Evolutionary conservation across 1,139 yeast genomes (phyloP).

Genomic region (Saccharomyces hybrid): DNA sequence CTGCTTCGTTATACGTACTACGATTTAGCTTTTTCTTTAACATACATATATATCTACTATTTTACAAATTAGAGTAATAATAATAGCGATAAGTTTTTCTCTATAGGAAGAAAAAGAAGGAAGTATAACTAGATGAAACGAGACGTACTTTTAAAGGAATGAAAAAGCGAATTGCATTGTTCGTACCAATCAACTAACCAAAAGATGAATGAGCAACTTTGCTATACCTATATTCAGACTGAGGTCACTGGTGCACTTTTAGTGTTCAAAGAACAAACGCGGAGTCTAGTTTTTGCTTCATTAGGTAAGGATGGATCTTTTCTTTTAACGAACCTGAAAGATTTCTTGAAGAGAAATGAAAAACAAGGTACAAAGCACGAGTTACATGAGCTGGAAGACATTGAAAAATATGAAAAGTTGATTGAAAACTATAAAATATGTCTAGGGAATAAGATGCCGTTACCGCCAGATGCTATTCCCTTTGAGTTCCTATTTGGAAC

Average conservation of each 20-base stretch:
- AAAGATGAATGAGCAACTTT: conserved; percentile 8
- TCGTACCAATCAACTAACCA: neutral
- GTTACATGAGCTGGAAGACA: neutral
- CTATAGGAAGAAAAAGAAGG: neutral
- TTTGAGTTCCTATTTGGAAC: conserved; percentile 26
- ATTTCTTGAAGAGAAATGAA: conserved; percentile 11
- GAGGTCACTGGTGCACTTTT: conserved; percentile 11
- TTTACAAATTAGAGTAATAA: no score
- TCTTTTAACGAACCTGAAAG: conserved; percentile 10
- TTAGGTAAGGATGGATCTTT: conserved; percentile 14
- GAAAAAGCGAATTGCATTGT: neutral
- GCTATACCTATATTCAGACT: conserved; percentile 11
- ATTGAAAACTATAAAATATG: conserved; percentile 3
- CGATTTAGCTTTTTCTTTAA: neutral
- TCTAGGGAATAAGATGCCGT: neutral
- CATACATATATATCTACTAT: neutral
- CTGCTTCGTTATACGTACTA: neutral
- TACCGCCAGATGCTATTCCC: conserved; percentile 2
- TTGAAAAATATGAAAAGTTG: neutral
- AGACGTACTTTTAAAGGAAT: neutral
- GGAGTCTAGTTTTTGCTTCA: conserved; percentile 16
- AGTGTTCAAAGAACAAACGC: conserved; percentile 9
- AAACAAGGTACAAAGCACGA: conserved; percentile 9
- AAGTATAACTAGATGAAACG: neutral
- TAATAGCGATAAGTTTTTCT: neutral